Conservation (phyloP, 1,284 basidiomycete genomes). For the Fomitopsis palustris region DNA sequence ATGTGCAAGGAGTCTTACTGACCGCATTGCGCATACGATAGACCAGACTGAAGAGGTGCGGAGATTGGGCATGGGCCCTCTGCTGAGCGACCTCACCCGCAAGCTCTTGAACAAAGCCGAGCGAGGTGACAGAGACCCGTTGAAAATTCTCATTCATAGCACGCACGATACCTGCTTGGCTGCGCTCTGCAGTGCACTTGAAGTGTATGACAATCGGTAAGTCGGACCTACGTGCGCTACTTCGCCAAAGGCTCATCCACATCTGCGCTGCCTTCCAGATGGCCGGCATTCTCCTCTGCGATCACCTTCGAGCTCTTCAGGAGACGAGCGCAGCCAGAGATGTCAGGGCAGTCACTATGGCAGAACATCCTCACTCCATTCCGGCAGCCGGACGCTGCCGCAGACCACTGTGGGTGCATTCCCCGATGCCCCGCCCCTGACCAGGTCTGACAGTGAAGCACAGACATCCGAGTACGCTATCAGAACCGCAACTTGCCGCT, state of each 20-base stretch:
- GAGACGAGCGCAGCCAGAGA: constrained; percentile 13
- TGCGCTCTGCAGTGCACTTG: constrained; percentile 63
- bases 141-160: constrained; percentile 65
- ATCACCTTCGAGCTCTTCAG: constrained; percentile 75
- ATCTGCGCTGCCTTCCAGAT: constrained; percentile 36
- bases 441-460: neutral
- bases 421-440: neutral
- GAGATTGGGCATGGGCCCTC: constrained; percentile 72
- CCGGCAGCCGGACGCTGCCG: constrained; percentile 10
- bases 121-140: constrained; percentile 39
- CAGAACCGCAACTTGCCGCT: constrained; percentile 67
- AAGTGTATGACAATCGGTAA: constrained; percentile 73
- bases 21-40: constrained; percentile 22
- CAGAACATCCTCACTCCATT: constrained; percentile 26
- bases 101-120: constrained; percentile 60
- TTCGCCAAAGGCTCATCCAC: neutral
- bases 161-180: constrained; percentile 80
- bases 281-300: constrained; percentile 72
- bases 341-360: constrained; percentile 24
- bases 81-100: constrained; percentile 58
- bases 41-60: constrained; percentile 75
- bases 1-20: neutral
- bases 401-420: constrained; percentile 42
- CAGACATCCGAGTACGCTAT: constrained; percentile 76
- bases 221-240: constrained; percentile 13